Base-by-base conservation (phyloP, 495 filamentous ascomycete species). In the Aspergillus kassunensis region DNA sequence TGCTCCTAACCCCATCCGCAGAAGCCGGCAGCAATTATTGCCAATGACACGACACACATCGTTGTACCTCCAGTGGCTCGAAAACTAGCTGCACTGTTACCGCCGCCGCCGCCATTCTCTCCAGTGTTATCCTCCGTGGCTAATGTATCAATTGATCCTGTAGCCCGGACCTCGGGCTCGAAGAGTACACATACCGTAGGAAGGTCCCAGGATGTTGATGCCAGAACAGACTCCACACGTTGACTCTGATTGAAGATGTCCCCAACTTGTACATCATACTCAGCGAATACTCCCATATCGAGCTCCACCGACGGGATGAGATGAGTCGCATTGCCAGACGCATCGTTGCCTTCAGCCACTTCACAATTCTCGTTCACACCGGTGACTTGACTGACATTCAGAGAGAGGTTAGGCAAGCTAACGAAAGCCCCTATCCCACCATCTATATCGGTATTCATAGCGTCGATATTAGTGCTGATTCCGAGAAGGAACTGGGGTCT, bases 401-500 rank as follows among this genome's bases (percentile, higher is more conserved):
- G 44, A 8, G 55, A 52, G 19, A 66, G 41, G 2, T 44, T 54
- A 31, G 65, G 63, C 35, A 63, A 36, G 41, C 59, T 44, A 34
- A 68, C 39, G 47, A 56, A 63, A 8, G 56, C 44, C 7, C 65
- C 65, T 6, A 64, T 61, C 36, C 57, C 62, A 6, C 51, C 49
- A 12, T 45, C 43, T 2, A 45, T 34, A 18, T 34, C 23, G 4
- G 21, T 10, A 6, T 43, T 29, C 4, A 29, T 5, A 16, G 23
- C 12, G n/a, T 18, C 41, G 50, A 48, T 41, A 30, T 57, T 13
- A 24, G 64, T 51, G 29, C 43, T 37, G 46, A 65, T 53, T 40
- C 54, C 60, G 27, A 65, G 55, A 16, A 67, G 62, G 53, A 67
- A 51, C 44, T 60, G 51, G 7, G 64, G 57, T 12, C 27, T 51